Evolutionary conservation across 768 basidiomycete species (phyloP), one percentile per base, ranked within the genome.

Genomic region (Serpula lacrymans): DNA sequence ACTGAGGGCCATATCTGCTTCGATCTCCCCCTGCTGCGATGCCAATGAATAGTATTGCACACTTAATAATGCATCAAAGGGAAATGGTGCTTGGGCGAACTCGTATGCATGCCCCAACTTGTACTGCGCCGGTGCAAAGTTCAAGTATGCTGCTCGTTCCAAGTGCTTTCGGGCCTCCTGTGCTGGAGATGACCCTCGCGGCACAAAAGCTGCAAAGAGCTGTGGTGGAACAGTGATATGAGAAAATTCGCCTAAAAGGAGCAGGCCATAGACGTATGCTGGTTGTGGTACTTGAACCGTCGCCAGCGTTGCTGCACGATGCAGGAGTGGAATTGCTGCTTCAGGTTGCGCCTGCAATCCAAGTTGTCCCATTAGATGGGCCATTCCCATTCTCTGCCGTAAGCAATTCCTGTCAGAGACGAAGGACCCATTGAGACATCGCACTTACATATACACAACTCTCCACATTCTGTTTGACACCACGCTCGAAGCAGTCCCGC

Each of bases 1-100:
- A 61, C 80, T 84, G 39, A 97, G 74, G 2, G 92, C 94, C 92
- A 97, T 94, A 57, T 98, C 92, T 0, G 95, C 95, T 59, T 97
- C 93, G 17, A 77, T 72, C 60, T 96, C 90, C 24, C 89, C 88
- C 44, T 85, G 79, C 62, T 94, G 84, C 42, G 80, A 84, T 0
- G 88, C 90, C 10, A 87, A 68, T 6, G 70, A 73, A 62, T 97
- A 97, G 57, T 90, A 97, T 57, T 94, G 89, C 16, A 98, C 92
- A 39, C 82, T 85, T 26, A 95, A 68, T 13, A 95, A 70, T 0
- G 95, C 81, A 55, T 97, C 94, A 61, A 91, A 96, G 0, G 81
- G 72, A 68, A 85, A 90, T 0, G 88, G 86, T 0, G 89, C 72
- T 9, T 80, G 73, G 1, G 94, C 94, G 51, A 93, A 92, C 55